Evolutionary conservation across 2,329 filamentous ascomycete genomes (phyloP).

Genomic region (Ceratocystis harringtonii): DNA sequence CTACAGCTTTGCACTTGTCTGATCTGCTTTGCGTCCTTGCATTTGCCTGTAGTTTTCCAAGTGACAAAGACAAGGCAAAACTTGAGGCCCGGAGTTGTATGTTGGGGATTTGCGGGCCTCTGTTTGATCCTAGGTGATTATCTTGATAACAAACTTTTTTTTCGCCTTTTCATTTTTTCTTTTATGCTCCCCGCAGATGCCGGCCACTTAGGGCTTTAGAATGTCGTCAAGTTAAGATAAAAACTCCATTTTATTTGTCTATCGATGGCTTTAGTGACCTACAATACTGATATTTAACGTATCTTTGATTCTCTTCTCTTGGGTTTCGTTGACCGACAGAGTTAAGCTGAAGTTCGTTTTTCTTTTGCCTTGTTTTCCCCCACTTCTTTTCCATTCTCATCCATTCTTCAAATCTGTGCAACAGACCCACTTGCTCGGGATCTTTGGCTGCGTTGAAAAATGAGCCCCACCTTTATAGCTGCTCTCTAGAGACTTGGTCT

Average conservation of each 20-base stretch:
- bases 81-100: constrained; percentile 2
- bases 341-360: not conserved
- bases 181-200: not conserved
- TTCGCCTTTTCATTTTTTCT: not conserved
- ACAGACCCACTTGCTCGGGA: constrained; percentile 9
- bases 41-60: not conserved
- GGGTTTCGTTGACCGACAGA: too few species aligned
- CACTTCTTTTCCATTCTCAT: not conserved
- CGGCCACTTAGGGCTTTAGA: not conserved
- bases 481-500: constrained; percentile 12
- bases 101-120: constrained; percentile 4
- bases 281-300: too few species aligned
- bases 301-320: too few species aligned
- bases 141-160: not conserved
- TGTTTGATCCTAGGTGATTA: not conserved
- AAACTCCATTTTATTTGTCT: too few species aligned
- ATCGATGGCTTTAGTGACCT: too few species aligned
- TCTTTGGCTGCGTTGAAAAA: not conserved
- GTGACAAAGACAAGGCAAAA: not conserved
- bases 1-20: not conserved
- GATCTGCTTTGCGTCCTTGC: not conserved
- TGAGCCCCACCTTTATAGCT: not conserved
- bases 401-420: constrained; percentile 3
- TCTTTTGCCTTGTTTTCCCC: not conserved
- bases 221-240: not conserved